These are phyloP conservation scores for Pleoardoris graminearum DNA, from an alignment of 2,329 filamentous ascomycete species.

Conservation along the genomic window DNA sequence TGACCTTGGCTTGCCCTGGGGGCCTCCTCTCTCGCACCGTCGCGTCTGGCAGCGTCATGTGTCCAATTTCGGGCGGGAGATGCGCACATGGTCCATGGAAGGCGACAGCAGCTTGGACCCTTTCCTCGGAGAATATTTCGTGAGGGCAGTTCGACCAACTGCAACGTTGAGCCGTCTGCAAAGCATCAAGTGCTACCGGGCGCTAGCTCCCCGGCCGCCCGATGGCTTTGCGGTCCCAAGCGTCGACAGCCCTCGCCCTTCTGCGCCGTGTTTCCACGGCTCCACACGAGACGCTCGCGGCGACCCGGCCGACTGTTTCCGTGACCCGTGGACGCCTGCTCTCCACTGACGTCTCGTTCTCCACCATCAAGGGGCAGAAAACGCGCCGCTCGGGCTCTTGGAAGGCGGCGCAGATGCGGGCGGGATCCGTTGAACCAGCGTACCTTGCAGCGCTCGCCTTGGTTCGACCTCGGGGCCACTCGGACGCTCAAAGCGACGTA, in stretches of 20 bases:
- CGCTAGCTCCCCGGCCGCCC: constrained; percentile 24
- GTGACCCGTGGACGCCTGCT: constrained; percentile 27
- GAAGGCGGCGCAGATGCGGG: constrained; percentile 26
- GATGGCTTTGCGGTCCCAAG: constrained; percentile 23
- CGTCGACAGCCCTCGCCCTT: constrained; percentile 18
- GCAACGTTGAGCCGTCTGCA: not conserved
- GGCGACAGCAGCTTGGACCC: constrained; percentile 11
- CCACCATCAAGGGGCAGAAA: constrained; percentile 37
- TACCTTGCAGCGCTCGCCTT: constrained; percentile 42
- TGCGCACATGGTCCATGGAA: constrained; percentile 18
- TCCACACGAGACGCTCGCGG: constrained; percentile 17
- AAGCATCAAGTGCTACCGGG: constrained; percentile 14
- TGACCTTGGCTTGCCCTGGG: constrained; percentile 24
- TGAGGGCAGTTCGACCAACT: not conserved
- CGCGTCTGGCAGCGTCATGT: constrained; percentile 16
- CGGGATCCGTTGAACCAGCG: constrained; percentile 23
- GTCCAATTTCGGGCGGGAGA: constrained; percentile 23
- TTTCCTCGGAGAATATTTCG: constrained; percentile 18
- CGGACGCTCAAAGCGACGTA: constrained; percentile 33
- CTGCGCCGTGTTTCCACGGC: not conserved
- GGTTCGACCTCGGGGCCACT: constrained; percentile 32
- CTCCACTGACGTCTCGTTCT: constrained; percentile 23
- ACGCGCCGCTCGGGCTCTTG: constrained; percentile 35
- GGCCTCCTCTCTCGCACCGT: constrained; percentile 16
- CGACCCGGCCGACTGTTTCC: constrained; percentile 24